Evolutionary conservation across 2,329 filamentous ascomycete genomes (phyloP).

Genomic region (Cladophialophora exuberans): DNA sequence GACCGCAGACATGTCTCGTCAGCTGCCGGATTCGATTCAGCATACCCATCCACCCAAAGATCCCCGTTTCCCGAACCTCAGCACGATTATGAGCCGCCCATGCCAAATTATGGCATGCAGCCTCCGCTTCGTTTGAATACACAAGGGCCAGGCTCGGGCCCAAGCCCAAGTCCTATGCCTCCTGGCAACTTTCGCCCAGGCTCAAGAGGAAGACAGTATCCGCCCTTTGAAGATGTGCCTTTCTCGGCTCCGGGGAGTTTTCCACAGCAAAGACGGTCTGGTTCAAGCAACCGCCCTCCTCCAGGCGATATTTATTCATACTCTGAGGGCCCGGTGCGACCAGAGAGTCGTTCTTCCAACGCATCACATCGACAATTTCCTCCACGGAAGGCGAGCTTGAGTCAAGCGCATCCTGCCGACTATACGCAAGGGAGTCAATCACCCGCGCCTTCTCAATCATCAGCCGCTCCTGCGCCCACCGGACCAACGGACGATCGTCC

Average conservation of each 20-base stretch:
- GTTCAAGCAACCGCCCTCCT: constrained; percentile 33
- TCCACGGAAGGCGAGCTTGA: constrained; percentile 65
- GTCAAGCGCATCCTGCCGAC: constrained; percentile 42
- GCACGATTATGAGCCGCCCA: constrained; percentile 20
- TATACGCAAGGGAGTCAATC: constrained; percentile 9
- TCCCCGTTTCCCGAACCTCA: constrained; percentile 29
- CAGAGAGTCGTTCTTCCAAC: constrained; percentile 33
- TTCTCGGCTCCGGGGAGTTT: constrained; percentile 23
- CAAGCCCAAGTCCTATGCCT: constrained; percentile 11
- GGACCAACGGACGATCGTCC: constrained; percentile 15
- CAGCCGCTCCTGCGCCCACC: background rate
- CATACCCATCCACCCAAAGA: constrained; percentile 29
- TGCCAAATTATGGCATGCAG: constrained; percentile 18
- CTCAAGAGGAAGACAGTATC: constrained; percentile 30
- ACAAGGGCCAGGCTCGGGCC: constrained; percentile 13
- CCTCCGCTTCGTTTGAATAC: constrained; percentile 27
- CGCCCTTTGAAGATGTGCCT: constrained; percentile 20
- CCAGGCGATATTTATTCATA: constrained; percentile 22
- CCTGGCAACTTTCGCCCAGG: constrained; percentile 32
- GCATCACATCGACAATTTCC: constrained; percentile 51
- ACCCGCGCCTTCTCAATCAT: background rate
- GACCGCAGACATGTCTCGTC: constrained; percentile 33
- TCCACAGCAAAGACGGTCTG: constrained; percentile 19
- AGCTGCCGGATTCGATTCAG: constrained; percentile 25
- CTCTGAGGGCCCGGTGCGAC: constrained; percentile 28